Base-by-base conservation (phyloP, 1,284 basidiomycete genomes). In the Ustilago cynodontis region DNA sequence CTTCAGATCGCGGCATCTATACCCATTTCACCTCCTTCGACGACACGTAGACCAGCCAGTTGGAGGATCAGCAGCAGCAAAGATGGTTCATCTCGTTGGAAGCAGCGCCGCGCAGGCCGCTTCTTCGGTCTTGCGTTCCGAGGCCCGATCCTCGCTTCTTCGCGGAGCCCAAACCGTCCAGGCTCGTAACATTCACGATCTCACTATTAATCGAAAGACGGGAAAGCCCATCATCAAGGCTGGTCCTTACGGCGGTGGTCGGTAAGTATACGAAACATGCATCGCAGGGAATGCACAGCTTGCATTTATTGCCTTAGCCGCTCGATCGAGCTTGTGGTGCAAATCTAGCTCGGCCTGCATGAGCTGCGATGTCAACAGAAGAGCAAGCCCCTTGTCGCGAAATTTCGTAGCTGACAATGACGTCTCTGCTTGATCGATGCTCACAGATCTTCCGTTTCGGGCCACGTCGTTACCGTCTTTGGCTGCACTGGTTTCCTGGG, bases 401-500 rank as follows among this genome's bases (percentile, higher is more conserved):
- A 43, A n/a, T 8, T 4, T 20, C 20, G 18, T 20, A 43, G 47
- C 47, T 49, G 47, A 49, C 47, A 49, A 24, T 49, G 24, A n/a
- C 24, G 22, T 26, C 10, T 16, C 18, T 29, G 41, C 31, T n/a
- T 29, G 35, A 18, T 51, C 14, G 9, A 18, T 47, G 24, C 20
- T 28, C 18, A 45, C 68, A 82, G 82, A 61, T 80, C 76, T 33
- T 84, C 84, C 43, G 79, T 80, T 10, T 82, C 80, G 26, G 84
- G 84, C 26, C 94, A 95, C 87, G 91, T 92, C 52, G 96, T 93
- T 47, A 99, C 96, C 31, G 95, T 99, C 62, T 99, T 99, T 88
- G 96, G 96, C 37, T 93, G 92, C 85, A 98, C 95, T 11, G 94
- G 95, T 8, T 99, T 98, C 87, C 88, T 99, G 61, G 96, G 96